Evolutionary conservation across 192 early-diverging fungal species (phyloP).

Genomic region (Backusella morwellensis): DNA sequence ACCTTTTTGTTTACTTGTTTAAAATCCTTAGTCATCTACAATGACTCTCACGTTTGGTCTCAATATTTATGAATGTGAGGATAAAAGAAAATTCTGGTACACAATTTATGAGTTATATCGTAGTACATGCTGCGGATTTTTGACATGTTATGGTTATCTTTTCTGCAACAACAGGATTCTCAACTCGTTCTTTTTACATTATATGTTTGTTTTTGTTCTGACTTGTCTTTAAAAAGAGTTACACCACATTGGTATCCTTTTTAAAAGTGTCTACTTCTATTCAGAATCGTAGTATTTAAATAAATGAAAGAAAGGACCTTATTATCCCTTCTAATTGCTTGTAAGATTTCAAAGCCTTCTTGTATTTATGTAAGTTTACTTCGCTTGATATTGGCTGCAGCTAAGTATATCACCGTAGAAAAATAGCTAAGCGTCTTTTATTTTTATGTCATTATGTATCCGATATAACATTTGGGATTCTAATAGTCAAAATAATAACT

Average conservation of each 20-base stretch:
- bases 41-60: no score
- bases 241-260: background rate
- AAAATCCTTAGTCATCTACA: no score
- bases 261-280: background rate
- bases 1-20: background rate
- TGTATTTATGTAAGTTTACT: no score
- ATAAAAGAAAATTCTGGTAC: background rate
- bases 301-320: background rate
- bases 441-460: no score
- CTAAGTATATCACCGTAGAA: no score
- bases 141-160: background rate
- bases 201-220: background rate
- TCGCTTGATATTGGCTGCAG: no score
- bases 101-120: background rate
- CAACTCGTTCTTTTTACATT: background rate
- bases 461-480: no score
- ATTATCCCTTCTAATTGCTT: no score
- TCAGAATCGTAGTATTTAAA: background rate
- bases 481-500: no score
- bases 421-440: no score
- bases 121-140: background rate
- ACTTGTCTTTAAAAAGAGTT: background rate
- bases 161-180: background rate
- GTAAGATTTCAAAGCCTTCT: no score
- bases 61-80: no score